Evolutionary conservation across 2,329 filamentous ascomycete species (phyloP), one percentile per base, ranked within the genome.

Genomic region (Monosporascus sp.): DNA sequence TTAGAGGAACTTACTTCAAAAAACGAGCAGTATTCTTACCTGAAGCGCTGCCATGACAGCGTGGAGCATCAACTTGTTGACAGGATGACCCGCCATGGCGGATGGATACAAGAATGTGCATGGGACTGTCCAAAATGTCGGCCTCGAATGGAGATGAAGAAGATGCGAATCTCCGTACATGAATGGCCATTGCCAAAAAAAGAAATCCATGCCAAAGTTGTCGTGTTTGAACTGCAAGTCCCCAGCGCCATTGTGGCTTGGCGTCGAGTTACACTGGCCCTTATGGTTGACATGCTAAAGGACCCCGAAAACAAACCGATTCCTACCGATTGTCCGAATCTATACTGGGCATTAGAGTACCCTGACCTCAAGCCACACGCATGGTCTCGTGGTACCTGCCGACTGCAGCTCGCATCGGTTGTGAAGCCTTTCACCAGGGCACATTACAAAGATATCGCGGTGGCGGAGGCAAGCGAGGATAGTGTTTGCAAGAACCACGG

Each of bases 171-270:
- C 11, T 20, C 18, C 9, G 26, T 51, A 5, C 37, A 54, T 18
- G 52, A 54, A 35, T 49, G 45, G 45, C 52, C 52, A 8, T 17
- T 54, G 14, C 52, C 52, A 11, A 20, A 6, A 1, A 8, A 26
- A 7, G 17, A 44, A 7, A 11, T 9, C 9, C 20, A 44, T 35
- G 52, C 49, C 9, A 20, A 49, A 7, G 15, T 17, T 31, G 52
- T 54, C 15, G 28, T 54, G 2, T 54, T 54, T 26, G 52, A 54
- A 15, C 49, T 54, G 11, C 46, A 54, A 14, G 49, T 54, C 6
- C 52, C 52, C 7, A n/a, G 9, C 2, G 6, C 15, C 22, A 49
- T 54, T 38, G 7, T 38, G 7, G 24, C 22, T 9, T 54, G 49
- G 52, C 52, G 52, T 20, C n/a, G 14, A 5, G 15, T 15, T 22